phyloP scores from a whole-genome alignment of 1,139 yeast species.

The Pneumocystis jirovecii region DNA sequence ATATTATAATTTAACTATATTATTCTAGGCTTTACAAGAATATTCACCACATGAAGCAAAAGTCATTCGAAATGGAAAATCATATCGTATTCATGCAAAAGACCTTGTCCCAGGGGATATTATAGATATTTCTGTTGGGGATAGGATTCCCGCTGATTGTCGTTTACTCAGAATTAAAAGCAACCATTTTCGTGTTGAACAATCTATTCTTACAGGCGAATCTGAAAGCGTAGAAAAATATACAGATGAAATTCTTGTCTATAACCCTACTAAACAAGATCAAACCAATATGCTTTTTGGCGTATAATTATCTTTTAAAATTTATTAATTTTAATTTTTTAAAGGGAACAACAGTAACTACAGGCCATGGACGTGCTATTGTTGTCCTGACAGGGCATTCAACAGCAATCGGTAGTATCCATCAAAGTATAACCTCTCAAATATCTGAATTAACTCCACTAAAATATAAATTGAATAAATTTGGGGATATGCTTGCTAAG shows the following conservation, averaged over 20 bases:
- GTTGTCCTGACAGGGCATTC: conserved; percentile 34
- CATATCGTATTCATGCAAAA: conserved; percentile 44
- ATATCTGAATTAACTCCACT: conserved; percentile 23
- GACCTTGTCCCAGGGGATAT: conserved; percentile 72
- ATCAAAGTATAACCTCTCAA: conserved; percentile 25
- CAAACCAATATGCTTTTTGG: conserved; percentile 25
- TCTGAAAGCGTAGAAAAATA: conserved; percentile 23
- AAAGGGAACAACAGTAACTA: conserved; percentile 35
- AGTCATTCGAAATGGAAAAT: conserved; percentile 48
- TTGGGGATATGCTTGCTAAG: conserved; percentile 31
- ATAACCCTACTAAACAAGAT: not conserved
- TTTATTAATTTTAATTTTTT: conserved; percentile 1
- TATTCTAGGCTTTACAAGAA: conserved; percentile 21
- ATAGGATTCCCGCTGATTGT: conserved; percentile 65
- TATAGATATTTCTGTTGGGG: conserved; percentile 53
- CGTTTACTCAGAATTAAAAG: conserved; percentile 34
- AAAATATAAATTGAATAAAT: conserved; percentile 27
- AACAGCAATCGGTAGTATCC: conserved; percentile 39
- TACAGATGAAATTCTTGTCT: not conserved
- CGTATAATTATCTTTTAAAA: not conserved
- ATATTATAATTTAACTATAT: not conserved
- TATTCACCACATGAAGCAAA: conserved; percentile 28
- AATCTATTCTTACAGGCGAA: conserved; percentile 42
- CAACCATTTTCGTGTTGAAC: conserved; percentile 29
- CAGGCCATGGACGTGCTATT: conserved; percentile 35